Evolutionary conservation across 306 rosid species (phyloP).

Genomic region (Fragaria iinumae): DNA sequence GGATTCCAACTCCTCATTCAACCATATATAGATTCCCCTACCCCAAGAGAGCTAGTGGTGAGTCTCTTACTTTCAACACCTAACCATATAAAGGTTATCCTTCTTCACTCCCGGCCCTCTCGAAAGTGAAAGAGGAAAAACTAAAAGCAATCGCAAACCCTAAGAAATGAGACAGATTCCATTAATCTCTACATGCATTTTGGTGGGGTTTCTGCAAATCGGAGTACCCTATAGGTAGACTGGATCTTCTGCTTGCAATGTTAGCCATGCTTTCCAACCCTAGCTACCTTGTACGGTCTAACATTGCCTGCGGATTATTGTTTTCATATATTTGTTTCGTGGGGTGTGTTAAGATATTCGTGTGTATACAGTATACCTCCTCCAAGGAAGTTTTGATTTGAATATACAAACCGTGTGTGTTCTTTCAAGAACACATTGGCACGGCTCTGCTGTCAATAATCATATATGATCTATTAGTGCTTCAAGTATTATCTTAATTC

Average conservation of each 20-base stretch:
- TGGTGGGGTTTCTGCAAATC: slow-evolving; percentile 45
- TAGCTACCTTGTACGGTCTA: background rate
- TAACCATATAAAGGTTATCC: slow-evolving; percentile 40
- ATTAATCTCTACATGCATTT: slow-evolving; percentile 4
- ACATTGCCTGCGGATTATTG: background rate
- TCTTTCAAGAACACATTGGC: slow-evolving; percentile 45
- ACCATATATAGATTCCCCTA: slow-evolving; percentile 52
- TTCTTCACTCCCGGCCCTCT: slow-evolving; percentile 5
- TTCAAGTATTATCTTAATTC: slow-evolving; percentile 18
- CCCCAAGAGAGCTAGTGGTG: slow-evolving; percentile 16
- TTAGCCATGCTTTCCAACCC: background rate
- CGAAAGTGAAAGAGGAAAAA: slow-evolving; percentile 1
- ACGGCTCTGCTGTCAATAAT: slow-evolving; percentile 42
- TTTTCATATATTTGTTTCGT: background rate
- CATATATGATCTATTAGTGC: slow-evolving; percentile 31
- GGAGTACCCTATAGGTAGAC: slow-evolving; percentile 40
- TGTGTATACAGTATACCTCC: background rate
- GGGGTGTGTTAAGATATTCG: slow-evolving; percentile 9
- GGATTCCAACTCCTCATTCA: slow-evolving; percentile 99
- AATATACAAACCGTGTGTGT: slow-evolving; percentile 15
- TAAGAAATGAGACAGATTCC: slow-evolving; percentile 13
- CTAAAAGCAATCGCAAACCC: background rate
- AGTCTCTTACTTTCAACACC: slow-evolving; percentile 61
- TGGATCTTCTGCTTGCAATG: slow-evolving; percentile 13
- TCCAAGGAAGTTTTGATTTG: slow-evolving; percentile 22